Percentiles rank a stretch among this genome's conserved stretches.
Evolutionary conservation across 176 grass and related monocot genomes (phyloP).

Genomic region (Lolium rigidum): DNA sequence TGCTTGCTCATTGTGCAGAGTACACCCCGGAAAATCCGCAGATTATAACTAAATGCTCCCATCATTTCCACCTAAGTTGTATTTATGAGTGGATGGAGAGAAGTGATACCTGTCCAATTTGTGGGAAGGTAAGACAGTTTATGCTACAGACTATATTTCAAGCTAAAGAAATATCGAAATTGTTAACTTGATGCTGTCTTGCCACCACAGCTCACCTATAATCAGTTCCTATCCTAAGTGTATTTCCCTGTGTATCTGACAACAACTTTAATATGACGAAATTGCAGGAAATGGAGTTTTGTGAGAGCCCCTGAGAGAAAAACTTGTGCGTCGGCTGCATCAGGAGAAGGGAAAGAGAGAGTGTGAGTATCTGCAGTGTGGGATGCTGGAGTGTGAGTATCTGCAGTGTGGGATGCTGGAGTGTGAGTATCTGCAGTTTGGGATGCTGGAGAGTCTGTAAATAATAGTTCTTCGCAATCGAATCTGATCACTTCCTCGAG

Average conservation of each 20-base stretch:
- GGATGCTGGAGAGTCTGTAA: slow-evolving; percentile 60
- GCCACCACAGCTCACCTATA: background rate
- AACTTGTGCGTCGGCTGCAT: slow-evolving; percentile 1
- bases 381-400: background rate
- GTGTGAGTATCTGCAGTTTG: too few relatives aligned
- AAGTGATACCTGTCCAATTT: slow-evolving; percentile 90
- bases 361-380: slow-evolving; percentile 11
- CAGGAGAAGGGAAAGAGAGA: slow-evolving; percentile 7
- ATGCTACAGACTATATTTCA: slow-evolving; percentile 1
- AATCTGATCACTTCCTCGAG: slow-evolving; percentile 32
- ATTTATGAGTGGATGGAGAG: slow-evolving; percentile 99
- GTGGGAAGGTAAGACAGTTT: slow-evolving; percentile 61
- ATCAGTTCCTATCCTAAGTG: background rate
- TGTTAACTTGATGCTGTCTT: background rate
- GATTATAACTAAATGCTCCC: slow-evolving; percentile 81
- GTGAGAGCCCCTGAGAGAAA: slow-evolving; percentile 74
- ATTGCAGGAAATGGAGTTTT: slow-evolving; percentile 88
- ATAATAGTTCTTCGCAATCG: slow-evolving; percentile 39
- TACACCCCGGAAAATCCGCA: slow-evolving; percentile 89
- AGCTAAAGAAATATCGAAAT: background rate
- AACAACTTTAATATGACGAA: slow-evolving; percentile 9
- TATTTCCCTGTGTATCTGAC: background rate
- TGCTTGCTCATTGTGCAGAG: slow-evolving; percentile 46
- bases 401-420: background rate
- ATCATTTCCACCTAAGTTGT: slow-evolving; percentile 96